Evolutionary conservation across 2,329 filamentous ascomycete genomes (phyloP).

Genomic region (Trichophyton verrucosum): DNA sequence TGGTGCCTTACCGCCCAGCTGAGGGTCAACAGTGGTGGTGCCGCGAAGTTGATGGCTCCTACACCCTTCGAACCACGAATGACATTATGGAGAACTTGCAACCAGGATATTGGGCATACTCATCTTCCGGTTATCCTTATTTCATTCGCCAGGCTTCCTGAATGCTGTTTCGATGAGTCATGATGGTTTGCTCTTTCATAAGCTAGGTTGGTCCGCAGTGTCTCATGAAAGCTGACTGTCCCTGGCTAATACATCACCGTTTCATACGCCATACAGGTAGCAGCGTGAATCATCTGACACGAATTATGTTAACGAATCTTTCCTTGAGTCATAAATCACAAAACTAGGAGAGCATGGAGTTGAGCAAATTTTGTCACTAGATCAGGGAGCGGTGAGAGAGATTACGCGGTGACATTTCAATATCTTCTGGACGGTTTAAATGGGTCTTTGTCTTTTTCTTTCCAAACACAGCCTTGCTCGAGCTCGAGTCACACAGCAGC

Average conservation of each 20-base stretch:
- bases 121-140: constrained; percentile 8
- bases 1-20: constrained; percentile 22
- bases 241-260: background rate
- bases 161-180: background rate
- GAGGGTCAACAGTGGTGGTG: constrained; percentile 24
- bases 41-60: constrained; percentile 25
- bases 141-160: constrained; percentile 8
- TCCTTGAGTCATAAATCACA: background rate
- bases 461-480: background rate
- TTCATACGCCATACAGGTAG: background rate
- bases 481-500: background rate
- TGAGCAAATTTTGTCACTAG: background rate
- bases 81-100: constrained; percentile 21
- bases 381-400: background rate
- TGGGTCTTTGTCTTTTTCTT: background rate
- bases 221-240: background rate
- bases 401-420: background rate
- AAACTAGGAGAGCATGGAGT: background rate
- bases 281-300: background rate
- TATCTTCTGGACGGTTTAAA: background rate
- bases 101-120: constrained; percentile 20
- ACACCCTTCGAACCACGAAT: constrained; percentile 21
- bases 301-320: background rate
- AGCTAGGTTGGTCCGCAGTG: background rate
- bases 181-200: background rate